Evolutionary conservation across 225 moss, liverwort and hornwort genomes (phyloP), one percentile per base, ranked within the genome.

Genomic region (Takakia lepidozioides): DNA sequence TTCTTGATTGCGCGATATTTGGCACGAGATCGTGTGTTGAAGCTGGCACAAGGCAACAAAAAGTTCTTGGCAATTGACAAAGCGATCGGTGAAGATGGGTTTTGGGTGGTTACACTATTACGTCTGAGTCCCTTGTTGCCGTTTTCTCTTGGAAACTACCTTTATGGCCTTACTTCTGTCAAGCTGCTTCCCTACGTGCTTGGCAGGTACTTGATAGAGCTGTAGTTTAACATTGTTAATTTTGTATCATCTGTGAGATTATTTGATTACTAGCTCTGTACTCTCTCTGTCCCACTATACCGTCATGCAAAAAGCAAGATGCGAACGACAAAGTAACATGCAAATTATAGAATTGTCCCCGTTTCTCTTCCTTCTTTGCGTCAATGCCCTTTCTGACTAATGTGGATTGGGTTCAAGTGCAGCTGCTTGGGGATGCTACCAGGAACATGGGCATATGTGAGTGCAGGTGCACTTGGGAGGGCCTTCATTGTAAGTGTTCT

Each of bases 351-450:
- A n/a, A n/a, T n/a, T n/a, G n/a, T n/a, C n/a, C n/a, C n/a, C n/a
- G n/a, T n/a, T n/a, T n/a, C n/a, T n/a, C n/a, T n/a, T n/a, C n/a
- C n/a, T n/a, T n/a, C n/a, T n/a, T n/a, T n/a, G n/a, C n/a, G n/a
- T n/a, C n/a, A n/a, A n/a, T n/a, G n/a, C n/a, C n/a, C n/a, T n/a
- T n/a, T n/a, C n/a, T n/a, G n/a, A n/a, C n/a, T n/a, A n/a, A n/a
- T n/a, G n/a, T n/a, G n/a, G n/a, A n/a, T n/a, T n/a, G n/a, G n/a
- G n/a, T n/a, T n/a, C n/a, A 36, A 62, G 45, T 52, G 69, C 85
- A 93, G 95, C 68, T 95, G 95, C 90, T 43, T 95, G 71, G 95
- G 90, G 34, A 95, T 95, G 95, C 63, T 95, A 54, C 95, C 95
- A 58, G 95, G 95, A 48, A 72, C 95, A n/a, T 95, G 89, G 90